These are phyloP conservation scores for Sporothrix pseudoabietina DNA, from an alignment of 2,329 filamentous ascomycete genomes.

Conservation along the genomic window DNA sequence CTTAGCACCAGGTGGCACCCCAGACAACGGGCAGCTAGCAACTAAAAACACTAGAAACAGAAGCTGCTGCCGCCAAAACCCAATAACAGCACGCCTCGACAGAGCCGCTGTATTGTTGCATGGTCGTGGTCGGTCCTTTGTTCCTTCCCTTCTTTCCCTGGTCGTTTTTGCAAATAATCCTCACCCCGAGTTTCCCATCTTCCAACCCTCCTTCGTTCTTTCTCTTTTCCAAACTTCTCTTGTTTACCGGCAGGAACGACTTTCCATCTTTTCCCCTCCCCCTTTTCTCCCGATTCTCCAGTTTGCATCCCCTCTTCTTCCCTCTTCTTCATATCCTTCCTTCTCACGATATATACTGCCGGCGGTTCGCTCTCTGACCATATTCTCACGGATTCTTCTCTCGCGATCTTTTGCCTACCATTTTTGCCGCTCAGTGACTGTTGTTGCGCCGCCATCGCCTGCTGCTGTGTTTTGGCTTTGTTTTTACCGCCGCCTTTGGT, in stretches of 20 bases:
- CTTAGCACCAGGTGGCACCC: conserved; percentile 27
- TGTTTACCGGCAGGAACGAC: background rate
- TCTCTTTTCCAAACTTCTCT: background rate
- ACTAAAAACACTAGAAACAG: conserved; percentile 27
- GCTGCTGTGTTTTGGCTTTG: background rate
- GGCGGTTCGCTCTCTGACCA: background rate
- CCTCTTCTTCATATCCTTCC: background rate
- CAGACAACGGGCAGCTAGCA: conserved; percentile 19
- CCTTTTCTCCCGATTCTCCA: background rate
- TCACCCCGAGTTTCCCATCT: conserved; percentile 15
- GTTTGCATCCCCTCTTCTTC: background rate
- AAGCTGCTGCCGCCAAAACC: conserved; percentile 3
- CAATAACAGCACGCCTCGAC: conserved; percentile 18
- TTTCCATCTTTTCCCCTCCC: background rate
- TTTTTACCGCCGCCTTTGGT: background rate
- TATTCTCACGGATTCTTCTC: background rate
- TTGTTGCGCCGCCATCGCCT: background rate
- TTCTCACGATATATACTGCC: background rate
- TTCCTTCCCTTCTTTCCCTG: conserved; percentile 22
- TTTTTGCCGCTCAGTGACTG: conserved; percentile 20
- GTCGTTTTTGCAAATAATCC: conserved; percentile 15
- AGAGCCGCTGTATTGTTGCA: background rate
- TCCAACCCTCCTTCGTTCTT: background rate
- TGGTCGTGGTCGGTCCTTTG: conserved; percentile 14
- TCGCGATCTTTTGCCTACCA: background rate